phyloP scores from a whole-genome alignment of 192 early-diverging fungal species.

The Backusella liffmaniae region DNA sequence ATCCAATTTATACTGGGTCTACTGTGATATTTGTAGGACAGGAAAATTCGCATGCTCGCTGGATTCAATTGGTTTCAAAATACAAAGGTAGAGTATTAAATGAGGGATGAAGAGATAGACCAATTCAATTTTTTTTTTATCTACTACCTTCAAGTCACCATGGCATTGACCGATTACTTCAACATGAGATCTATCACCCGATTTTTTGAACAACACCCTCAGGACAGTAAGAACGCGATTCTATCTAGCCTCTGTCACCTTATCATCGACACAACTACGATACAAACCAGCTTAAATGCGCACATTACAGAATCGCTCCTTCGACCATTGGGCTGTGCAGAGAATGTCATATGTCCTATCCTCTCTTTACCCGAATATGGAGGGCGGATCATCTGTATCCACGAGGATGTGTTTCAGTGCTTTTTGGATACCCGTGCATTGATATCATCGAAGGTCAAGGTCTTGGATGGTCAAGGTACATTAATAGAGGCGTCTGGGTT shows the following conservation, averaged over 20 bases:
- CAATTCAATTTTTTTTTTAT: neutral
- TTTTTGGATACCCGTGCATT: slow-evolving; percentile 65
- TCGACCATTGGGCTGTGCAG: slow-evolving; percentile 33
- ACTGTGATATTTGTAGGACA: slow-evolving; percentile 60
- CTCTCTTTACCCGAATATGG: slow-evolving; percentile 72
- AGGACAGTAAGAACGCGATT: slow-evolving; percentile 33
- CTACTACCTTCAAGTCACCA: slow-evolving; percentile 41
- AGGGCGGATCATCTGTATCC: slow-evolving; percentile 65
- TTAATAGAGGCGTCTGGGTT: slow-evolving; percentile 45
- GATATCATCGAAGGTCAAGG: slow-evolving; percentile 54
- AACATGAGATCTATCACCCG: slow-evolving; percentile 59
- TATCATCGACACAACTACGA: slow-evolving; percentile 62
- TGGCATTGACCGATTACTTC: slow-evolving; percentile 68
- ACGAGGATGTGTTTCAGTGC: slow-evolving; percentile 60
- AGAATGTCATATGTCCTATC: slow-evolving; percentile 55
- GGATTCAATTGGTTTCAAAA: slow-evolving; percentile 62
- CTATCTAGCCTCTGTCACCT: slow-evolving; percentile 58
- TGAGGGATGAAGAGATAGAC: neutral
- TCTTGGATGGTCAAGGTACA: slow-evolving; percentile 36
- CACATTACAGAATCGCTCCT: slow-evolving; percentile 45
- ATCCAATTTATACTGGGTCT: slow-evolving; percentile 68
- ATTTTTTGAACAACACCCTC: slow-evolving; percentile 50
- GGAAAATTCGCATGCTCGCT: slow-evolving; percentile 61
- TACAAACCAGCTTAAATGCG: slow-evolving; percentile 54
- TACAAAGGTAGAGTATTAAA: slow-evolving; percentile 54